Evolutionary conservation across 75 land plant species (phyloP), one percentile per base, ranked within the genome.

Genomic region (Isoetes taiwanensis): DNA sequence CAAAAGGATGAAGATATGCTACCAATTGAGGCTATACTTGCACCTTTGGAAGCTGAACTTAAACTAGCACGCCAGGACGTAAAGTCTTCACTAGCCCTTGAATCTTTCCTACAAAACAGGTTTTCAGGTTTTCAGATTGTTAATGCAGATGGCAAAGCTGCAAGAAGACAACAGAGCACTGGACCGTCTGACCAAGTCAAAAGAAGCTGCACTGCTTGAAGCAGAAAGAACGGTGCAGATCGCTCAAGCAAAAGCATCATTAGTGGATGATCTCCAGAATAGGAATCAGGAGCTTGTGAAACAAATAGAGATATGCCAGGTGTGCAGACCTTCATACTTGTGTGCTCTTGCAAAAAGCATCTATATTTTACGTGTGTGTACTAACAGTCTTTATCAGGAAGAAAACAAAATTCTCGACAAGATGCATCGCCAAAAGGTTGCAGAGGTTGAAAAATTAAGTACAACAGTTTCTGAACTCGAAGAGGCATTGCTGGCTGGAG

Each of bases 231-330:
- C 94, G 17, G 82, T 90, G 19, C 72, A 86, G 42, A 63, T 76
- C 63, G 97, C 97, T 16, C 62, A 80, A 62, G 85, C 78, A 12
- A 90, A 90, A 61, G 97, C 97, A 16, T 73, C 90, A 20, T 72
- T 80, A 82, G 97, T 90, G 26, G 94, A 90, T 72, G 97, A 90
- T 64, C 54, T 90, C 1, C 97, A 83, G 43, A 90, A 90, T 57
- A 85, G 85, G 58, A 90, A 90, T 33, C 94, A 86, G 59, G 88
- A 90, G 62, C 63, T 90, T 32, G 78, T 79, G 73, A 90, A 87
- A 64, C 97, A 90, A 72, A 85, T 90, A n/a, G 97, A 90, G 35
- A 86, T 86, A 30, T 90, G 87, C 55, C 97, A 90, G 97, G 97
- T 90, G 41, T 11, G 24, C 56, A 1, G 14, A 11, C 23, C 43